Evolutionary conservation across 441 rosid genomes (phyloP).

Genomic region (Populus hybrid): DNA sequence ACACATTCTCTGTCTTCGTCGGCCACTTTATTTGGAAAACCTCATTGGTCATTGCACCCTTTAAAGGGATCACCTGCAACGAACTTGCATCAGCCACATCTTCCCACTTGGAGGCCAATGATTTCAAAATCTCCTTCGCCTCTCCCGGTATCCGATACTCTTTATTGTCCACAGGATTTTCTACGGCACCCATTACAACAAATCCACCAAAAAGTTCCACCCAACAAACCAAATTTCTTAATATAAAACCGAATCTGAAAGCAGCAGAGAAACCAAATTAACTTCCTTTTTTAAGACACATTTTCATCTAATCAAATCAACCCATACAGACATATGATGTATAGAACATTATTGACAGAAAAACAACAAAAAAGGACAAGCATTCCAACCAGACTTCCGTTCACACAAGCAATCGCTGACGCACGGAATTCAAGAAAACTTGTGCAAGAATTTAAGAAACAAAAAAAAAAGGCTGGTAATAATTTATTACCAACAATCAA

Average conservation of each 20-base stretch:
- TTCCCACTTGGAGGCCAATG: conserved; percentile 81
- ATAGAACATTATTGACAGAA: not conserved
- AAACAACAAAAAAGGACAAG: not conserved
- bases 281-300: not conserved
- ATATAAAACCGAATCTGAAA: not conserved
- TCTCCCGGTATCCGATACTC: conserved; percentile 53
- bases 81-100: conserved; percentile 63
- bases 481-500: not conserved
- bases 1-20: conserved; percentile 30
- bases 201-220: not conserved
- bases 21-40: conserved; percentile 77
- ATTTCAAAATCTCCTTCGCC: conserved; percentile 59
- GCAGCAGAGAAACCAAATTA: not conserved
- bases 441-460: not conserved
- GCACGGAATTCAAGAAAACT: not conserved
- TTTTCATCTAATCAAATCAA: not conserved
- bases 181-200: conserved; percentile 40
- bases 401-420: not conserved
- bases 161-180: conserved; percentile 29
- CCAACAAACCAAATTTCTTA: not conserved
- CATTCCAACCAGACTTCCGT: not conserved
- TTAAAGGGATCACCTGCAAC: conserved; percentile 59
- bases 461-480: not conserved
- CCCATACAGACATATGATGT: not conserved
- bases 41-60: conserved; percentile 79